Evolutionary conservation across 495 filamentous ascomycete species (phyloP).

Genomic region (Neurospora tetraspora): DNA sequence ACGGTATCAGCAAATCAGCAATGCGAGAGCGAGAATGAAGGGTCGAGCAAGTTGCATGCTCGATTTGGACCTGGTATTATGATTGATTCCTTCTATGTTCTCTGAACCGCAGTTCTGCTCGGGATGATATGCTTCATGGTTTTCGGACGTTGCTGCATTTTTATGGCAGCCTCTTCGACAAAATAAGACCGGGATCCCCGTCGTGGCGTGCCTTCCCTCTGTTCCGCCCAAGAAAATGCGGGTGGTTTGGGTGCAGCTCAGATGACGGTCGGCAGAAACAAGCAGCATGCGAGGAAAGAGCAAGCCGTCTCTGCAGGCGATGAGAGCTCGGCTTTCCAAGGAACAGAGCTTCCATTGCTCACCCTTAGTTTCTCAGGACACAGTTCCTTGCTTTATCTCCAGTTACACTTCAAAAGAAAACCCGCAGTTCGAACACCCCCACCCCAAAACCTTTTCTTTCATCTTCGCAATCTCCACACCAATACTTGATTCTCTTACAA

Average conservation of each 20-base stretch:
- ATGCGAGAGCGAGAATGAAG: background rate
- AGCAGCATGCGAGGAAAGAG: background rate
- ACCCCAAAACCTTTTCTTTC: background rate
- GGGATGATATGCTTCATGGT: background rate
- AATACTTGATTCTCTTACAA: background rate
- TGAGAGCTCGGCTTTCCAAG: background rate
- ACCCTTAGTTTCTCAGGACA: background rate
- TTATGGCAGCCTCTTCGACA: background rate
- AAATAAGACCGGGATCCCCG: background rate
- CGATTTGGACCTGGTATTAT: background rate
- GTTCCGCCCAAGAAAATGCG: too few relatives aligned
- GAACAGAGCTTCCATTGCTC: background rate
- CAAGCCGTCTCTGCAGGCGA: background rate
- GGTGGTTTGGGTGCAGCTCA: background rate
- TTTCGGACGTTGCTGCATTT: background rate
- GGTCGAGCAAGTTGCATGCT: background rate
- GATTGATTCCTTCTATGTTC: background rate
- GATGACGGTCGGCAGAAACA: background rate
- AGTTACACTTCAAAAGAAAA: background rate
- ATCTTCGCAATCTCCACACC: background rate
- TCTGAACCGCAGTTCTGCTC: background rate
- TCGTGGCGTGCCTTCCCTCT: too few relatives aligned
- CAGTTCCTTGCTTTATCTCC: background rate
- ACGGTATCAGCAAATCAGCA: background rate
- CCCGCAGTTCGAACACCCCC: background rate